phyloP scores from a whole-genome alignment of 2,329 filamentous ascomycete species.

The Colletotrichum zoysiae region DNA sequence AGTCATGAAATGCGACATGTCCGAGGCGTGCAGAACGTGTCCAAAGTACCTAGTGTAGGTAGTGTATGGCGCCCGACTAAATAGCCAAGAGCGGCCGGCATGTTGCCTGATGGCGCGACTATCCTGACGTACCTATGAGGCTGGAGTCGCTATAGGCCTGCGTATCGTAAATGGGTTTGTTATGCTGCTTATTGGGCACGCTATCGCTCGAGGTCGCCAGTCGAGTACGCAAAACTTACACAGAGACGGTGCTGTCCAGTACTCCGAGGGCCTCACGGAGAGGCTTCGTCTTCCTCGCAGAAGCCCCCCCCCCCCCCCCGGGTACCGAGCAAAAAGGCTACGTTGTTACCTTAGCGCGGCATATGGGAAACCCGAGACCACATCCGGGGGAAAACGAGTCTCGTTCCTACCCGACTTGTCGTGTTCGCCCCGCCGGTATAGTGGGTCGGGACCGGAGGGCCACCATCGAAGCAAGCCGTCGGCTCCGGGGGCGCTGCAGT shows the following conservation, averaged over 20 bases:
- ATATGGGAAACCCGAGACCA: background rate
- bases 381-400: background rate
- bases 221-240: background rate
- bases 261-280: too few relatives aligned
- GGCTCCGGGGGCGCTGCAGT: background rate
- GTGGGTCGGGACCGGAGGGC: background rate
- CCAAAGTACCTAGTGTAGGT: background rate
- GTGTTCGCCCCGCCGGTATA: background rate
- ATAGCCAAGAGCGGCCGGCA: background rate
- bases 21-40: conserved; percentile 8
- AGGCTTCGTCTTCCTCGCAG: background rate
- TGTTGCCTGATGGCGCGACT: background rate
- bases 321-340: background rate
- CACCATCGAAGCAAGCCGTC: background rate
- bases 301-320: too few relatives aligned
- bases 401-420: background rate
- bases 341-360: background rate
- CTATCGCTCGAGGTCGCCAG: background rate
- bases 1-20: conserved; percentile 22
- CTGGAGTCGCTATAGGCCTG: background rate
- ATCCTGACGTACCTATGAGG: background rate
- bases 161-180: background rate
- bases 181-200: too few relatives aligned
- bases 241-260: background rate
- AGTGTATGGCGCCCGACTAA: background rate